Evolutionary conservation across 331 rosid species (phyloP), one percentile per base, ranked within the genome.

Genomic region (Quercus lobata): DNA sequence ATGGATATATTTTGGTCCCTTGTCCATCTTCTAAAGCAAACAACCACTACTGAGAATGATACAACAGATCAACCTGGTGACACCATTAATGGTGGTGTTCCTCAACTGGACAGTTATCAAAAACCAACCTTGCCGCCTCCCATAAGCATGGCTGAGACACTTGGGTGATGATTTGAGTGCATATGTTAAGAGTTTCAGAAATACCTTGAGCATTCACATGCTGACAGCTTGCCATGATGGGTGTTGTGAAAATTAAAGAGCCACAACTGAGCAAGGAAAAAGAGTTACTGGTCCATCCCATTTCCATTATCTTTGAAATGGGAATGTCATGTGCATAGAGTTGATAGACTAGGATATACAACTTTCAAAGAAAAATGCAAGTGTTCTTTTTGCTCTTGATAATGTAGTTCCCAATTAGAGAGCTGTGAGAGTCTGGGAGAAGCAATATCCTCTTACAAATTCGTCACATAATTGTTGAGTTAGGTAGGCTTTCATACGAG

Each of bases 1-100:
- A 85, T 89, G 72, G 92, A 92, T 21, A 84, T 92, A 68, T 86
- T 92, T 46, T 87, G 87, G 97, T 92, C 92, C 49, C 92, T 92
- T 55, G 82, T 89, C 69, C 89, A 76, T 79, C 90, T 92, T 83
- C 86, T 91, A 29, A 93, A 91, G 81, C 84, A 87, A 76, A 73
- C 86, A 76, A 77, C 62, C 61, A 53, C 61, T n/a, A 30, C 81
- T 6, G 87, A 46, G 69, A 73, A 77, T 54, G 90, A 90, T 72
- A 57, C 89, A 75, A 72, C 84, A 61, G 75, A 58, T 71, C 82
- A 75, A 72, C 82, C 82, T 5, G 52, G 69, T 56, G 83, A 85
- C 75, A 80, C 11, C 9, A 81, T 76, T 15, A 87, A 84, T 69
- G 73, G 61, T 12, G 90, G 68, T 27, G 55, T 78, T 65, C 69